phyloP scores from a whole-genome alignment of 2,329 filamentous ascomycete genomes.

The Neofusicoccum ribis region DNA sequence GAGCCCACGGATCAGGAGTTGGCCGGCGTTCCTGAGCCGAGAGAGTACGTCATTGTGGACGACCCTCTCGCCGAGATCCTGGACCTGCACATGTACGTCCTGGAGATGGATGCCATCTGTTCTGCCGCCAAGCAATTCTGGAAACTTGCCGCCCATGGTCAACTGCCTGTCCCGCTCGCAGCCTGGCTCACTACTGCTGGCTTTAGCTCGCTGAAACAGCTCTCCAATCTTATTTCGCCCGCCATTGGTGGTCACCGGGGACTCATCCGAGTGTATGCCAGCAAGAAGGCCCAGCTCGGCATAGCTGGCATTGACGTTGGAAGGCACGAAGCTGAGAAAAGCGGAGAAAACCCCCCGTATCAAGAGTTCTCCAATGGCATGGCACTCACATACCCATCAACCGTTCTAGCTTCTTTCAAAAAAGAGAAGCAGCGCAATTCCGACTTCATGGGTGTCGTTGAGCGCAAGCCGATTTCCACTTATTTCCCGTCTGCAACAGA shows the following conservation, averaged over 20 bases:
- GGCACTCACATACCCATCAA: background rate
- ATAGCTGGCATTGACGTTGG: background rate
- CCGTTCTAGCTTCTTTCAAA: background rate
- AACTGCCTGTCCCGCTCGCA: conserved; percentile 9
- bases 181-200: conserved; percentile 19
- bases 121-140: conserved; percentile 11
- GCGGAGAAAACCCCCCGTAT: background rate
- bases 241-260: conserved; percentile 1
- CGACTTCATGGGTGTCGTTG: background rate
- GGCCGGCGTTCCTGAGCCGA: background rate
- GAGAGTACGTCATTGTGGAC: conserved; percentile 14
- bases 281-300: background rate
- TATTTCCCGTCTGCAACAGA: background rate
- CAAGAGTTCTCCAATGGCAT: background rate
- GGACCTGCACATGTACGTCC: conserved; percentile 12
- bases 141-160: conserved; percentile 2
- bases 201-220: background rate
- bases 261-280: background rate
- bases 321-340: background rate
- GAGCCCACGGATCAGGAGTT: background rate
- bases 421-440: background rate
- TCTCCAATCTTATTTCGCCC: background rate
- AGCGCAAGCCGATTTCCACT: background rate
- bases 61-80: conserved; percentile 16
- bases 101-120: conserved; percentile 17